Conservation (phyloP, 225 moss, liverwort and hornwort genomes). For the Polytrichum commune region DNA sequence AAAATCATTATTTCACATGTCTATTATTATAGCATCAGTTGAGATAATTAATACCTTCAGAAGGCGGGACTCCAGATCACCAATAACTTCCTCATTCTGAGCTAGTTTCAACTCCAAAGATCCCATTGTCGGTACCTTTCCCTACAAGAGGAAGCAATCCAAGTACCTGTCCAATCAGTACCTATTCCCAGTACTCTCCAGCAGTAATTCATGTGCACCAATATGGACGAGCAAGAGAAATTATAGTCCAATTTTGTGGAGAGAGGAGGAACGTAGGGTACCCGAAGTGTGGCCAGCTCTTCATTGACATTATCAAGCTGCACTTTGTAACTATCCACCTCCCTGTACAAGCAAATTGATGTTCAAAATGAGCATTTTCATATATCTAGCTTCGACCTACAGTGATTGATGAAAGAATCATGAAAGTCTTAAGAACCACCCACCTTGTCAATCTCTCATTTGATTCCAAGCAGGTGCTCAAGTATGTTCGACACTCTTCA, state of each 20-base stretch:
- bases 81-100: conserved; percentile 36
- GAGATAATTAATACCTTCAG: conserved; percentile 18
- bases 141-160: conserved; percentile 3
- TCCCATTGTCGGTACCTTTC: conserved; percentile 23
- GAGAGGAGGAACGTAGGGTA: conserved; percentile 5
- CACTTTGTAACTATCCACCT: conserved; percentile 57
- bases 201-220: too few relatives aligned
- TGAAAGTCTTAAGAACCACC: neutral
- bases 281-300: conserved; percentile 46
- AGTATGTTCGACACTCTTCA: conserved; percentile 67
- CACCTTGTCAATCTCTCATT: conserved; percentile 70
- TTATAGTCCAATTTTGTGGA: neutral
- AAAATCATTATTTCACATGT: too few relatives aligned
- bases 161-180: too few relatives aligned
- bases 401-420: neutral
- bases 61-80: conserved; percentile 25
- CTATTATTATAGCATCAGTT: too few relatives aligned
- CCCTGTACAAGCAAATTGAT: conserved; percentile 56
- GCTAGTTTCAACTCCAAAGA: conserved; percentile 29
- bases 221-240: too few relatives aligned
- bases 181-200: too few relatives aligned
- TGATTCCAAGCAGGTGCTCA: conserved; percentile 59
- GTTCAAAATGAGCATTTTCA: neutral
- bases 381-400: neutral
- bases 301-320: conserved; percentile 39